Base-by-base conservation (phyloP, 176 grass and related monocot genomes). In the Musa troglodytarum region DNA sequence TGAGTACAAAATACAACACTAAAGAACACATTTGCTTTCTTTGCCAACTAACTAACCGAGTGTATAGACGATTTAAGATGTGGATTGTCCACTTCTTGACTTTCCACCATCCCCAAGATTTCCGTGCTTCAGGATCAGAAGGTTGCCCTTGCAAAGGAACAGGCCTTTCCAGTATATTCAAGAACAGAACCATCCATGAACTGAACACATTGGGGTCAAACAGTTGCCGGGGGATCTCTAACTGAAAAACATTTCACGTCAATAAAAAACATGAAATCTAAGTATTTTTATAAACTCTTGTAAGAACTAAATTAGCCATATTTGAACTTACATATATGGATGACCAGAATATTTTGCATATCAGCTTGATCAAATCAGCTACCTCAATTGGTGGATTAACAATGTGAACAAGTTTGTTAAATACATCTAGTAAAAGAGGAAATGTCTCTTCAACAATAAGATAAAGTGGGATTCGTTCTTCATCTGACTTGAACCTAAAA, bases 301-400 rank as follows among this genome's bases (percentile, higher is more conserved):
- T 28, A 23, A 23, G 25, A 57, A 34, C 2, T 10, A 74, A 26
- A 74, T 53, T 26, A 55, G 6, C 1, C 1, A 28, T 57, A 57
- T 28, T 57, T 57, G 25, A 10, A 34, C 90, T 52, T 89, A 97
- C 94, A 89, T 97, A 97, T 66, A 97, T 97, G 81, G 94, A 97
- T 52, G 94, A 97, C 94, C 94, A 97, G 85, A 97, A 97, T 85
- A 97, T 91, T 90, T 97, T 97, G 81, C 94, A 93, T 79, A 93
- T 93, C 69, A 97, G 79, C 80, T 97, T 97, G 82, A 93, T 83
- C 61, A 97, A 76, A 83, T 97, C 94, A 77, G 94, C 90, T 61
- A 87, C 88, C 89, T 97, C 94, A 83, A 97, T 76, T 51, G 90
- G 63, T 1, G 90, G 84, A 50, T 89, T 97, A 19, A 78, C 77